Base-by-base conservation (phyloP, 306 rosid species). In the Begonia masoniana region DNA sequence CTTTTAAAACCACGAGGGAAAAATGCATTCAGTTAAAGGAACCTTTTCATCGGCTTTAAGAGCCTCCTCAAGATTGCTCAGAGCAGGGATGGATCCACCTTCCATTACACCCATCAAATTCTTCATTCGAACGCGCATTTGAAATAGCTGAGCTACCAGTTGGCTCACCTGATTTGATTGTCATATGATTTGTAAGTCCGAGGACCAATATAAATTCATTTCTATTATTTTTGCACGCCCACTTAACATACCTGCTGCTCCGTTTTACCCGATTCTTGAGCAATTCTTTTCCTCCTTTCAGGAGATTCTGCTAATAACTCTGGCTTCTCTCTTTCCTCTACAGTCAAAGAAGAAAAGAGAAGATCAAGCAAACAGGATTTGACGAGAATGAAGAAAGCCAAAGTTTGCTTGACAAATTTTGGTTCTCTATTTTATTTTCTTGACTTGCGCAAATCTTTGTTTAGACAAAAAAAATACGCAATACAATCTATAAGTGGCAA, bases 301-400 rank as follows among this genome's bases (percentile, higher is more conserved):
- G 92, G 84, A 51, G 94, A 91, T 77, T 86, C 88, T 41, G 96
- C 96, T 67, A 91, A 74, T 59, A 91, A 80, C 62, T 91, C 99
- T 48, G 99, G 99, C 53, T 86, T 81, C 65, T 83, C 96, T 69
- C 83, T 81, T 76, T 91, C 96, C 93, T 91, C 99, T 91, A 86
- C 58, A 58, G 59, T 62, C 53, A 65, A 74, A 61, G 61, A 70
- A 58, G 26, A 55, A 26, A 16, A 46, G 68, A 45, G 55, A 63
- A 53, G 39, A 13, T 35, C 49, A 15, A 42, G 12, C 5, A 16
- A 47, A 62, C 39, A 43, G 9, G 51, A 15, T 43, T 11, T 17
- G 54, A 13, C 8, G 7, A 47, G 3, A 53, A 42, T 36, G 48
- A 49, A 10, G 11, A 43, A 50, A 24, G 35, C 4, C 6, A 13